Evolutionary conservation across 371 early-diverging fungal species (phyloP).

Genomic region (Mucor ambiguus): DNA sequence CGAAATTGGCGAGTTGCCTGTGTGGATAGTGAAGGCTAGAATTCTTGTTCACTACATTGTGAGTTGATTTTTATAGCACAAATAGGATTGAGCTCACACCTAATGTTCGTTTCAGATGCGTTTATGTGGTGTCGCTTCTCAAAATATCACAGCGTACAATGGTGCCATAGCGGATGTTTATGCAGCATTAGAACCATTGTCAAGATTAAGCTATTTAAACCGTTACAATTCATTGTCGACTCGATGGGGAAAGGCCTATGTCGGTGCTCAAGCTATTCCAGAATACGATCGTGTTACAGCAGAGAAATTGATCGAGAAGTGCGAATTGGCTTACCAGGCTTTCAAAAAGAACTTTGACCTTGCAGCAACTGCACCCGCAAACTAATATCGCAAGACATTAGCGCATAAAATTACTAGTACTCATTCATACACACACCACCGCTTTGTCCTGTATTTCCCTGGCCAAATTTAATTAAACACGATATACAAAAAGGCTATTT

Average conservation of each 20-base stretch:
- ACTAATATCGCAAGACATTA: not conserved
- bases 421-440: not conserved
- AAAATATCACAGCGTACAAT: constrained; percentile 61
- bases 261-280: constrained; percentile 28
- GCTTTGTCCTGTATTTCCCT: not conserved
- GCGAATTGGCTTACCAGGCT: constrained; percentile 40
- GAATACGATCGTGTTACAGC: constrained; percentile 32
- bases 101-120: constrained; percentile 31
- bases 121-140: constrained; percentile 52
- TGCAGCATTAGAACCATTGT: constrained; percentile 48
- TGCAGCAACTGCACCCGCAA: not conserved
- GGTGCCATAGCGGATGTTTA: constrained; percentile 57
- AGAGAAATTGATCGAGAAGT: constrained; percentile 34
- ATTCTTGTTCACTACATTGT: constrained; percentile 51
- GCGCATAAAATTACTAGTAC: not conserved
- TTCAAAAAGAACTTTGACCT: constrained; percentile 22
- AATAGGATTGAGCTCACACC: constrained; percentile 7
- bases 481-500: not conserved
- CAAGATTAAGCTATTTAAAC: constrained; percentile 41
- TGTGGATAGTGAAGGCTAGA: constrained; percentile 46
- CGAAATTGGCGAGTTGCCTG: constrained; percentile 59
- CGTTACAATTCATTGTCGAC: constrained; percentile 50
- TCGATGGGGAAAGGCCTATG: constrained; percentile 49
- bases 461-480: not conserved
- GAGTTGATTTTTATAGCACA: constrained; percentile 12